Evolutionary conservation across 2,329 filamentous ascomycete genomes (phyloP), one percentile per base, ranked within the genome.

Genomic region (Zymoseptoria crescenta): DNA sequence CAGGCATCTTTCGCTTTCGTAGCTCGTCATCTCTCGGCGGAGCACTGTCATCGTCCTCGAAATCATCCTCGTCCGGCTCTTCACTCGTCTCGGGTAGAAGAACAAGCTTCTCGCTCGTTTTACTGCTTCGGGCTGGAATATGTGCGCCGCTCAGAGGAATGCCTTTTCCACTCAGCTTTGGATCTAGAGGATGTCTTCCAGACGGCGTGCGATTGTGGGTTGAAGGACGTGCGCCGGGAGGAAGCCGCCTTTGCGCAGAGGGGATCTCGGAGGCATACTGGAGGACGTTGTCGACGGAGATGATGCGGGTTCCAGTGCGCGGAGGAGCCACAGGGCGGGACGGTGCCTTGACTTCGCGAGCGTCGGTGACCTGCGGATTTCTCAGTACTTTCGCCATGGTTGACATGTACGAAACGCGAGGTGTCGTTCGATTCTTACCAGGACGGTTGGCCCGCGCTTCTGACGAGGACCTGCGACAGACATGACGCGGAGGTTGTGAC

Each of bases 101-200:
- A 0, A 99, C 94, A n/a, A 99, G 80, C 76, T 97, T 97, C 77
- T 97, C 91, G 73, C 90, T 96, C 64, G 96, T 87, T 74, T 97
- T 96, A 28, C 91, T 95, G 45, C 91, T 95, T 56, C 94, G 84
- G 5, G 90, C 87, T 0, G 93, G 94, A 65, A 96, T 79, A 64
- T 84, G 80, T 13, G 66, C 62, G n/a, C 60, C 62, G 21, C 60
- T 62, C 51, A 67, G 28, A 3, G 67, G 65, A 3, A 69, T 64
- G 9, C 83, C 73, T 76, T 82, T 79, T 9, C 83, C 81, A 50
- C 80, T 79, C 49, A 84, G 76, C 62, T 80, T 81, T 8, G 80
- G 78, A 51, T 83, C 78, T 56, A 81, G 72, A 8, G 80, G 80
- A 79, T 80, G 74, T 67, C 72, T 73, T 49, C 80, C 74, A 67